Conservation (phyloP, 1,284 basidiomycete genomes). For the Rhodotorula sp. region DNA sequence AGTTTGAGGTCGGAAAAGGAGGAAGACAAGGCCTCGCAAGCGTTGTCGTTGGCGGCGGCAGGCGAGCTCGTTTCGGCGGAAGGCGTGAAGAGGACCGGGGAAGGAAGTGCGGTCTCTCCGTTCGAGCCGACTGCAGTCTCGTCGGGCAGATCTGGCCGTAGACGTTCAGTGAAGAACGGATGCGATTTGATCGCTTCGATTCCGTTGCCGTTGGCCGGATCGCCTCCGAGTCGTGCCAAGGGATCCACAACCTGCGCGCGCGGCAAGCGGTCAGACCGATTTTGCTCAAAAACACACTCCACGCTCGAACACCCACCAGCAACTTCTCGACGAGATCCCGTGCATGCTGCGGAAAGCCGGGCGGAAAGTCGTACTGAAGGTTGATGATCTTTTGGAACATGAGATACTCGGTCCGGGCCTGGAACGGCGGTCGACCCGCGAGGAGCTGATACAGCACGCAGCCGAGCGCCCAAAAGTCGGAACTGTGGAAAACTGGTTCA, state of each 20-base stretch:
- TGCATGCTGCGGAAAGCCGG: conserved; percentile 53
- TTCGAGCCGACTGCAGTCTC: neutral
- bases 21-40: neutral
- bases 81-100: neutral
- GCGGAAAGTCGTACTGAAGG: conserved; percentile 54
- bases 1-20: conserved; percentile 1
- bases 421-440: conserved; percentile 57
- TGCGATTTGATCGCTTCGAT: conserved; percentile 66
- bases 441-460: conserved; percentile 59
- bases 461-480: conserved; percentile 60
- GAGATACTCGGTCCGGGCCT: conserved; percentile 58
- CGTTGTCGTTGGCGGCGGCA: neutral
- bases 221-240: conserved; percentile 64
- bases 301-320: conserved; percentile 45
- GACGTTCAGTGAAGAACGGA: conserved; percentile 61
- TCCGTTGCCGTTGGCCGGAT: conserved; percentile 50
- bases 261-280: too few relatives aligned
- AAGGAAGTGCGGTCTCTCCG: neutral
- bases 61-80: neutral
- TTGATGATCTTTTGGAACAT: conserved; percentile 60
- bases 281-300: too few relatives aligned
- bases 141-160: neutral
- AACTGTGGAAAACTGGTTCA: conserved; percentile 35
- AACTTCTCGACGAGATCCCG: conserved; percentile 53
- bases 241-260: conserved; percentile 60